phyloP scores from a whole-genome alignment of 129 eudicot genomes.

The Arctium minus region DNA sequence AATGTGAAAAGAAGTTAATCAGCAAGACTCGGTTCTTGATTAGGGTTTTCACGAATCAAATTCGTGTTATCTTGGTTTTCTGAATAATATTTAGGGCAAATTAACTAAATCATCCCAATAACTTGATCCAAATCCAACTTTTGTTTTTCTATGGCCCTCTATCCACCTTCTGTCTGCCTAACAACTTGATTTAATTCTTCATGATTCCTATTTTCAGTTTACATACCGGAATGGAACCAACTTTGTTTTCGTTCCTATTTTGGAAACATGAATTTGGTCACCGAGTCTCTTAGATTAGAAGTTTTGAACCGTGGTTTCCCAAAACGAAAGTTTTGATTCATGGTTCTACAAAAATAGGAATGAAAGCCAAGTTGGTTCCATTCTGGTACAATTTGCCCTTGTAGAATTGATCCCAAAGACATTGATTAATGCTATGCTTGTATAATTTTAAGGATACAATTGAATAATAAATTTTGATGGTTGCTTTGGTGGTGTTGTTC shows the following conservation, averaged over 20 bases:
- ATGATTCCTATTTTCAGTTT: neutral
- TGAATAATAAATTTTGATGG: neutral
- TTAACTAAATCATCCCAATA: neutral
- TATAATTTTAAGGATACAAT: neutral
- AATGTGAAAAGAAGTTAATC: neutral
- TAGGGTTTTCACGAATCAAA: constrained; percentile 13
- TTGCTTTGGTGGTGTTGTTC: neutral
- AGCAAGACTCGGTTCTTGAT: neutral
- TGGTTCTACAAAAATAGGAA: neutral
- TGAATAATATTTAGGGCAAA: neutral
- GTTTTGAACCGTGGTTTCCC: neutral
- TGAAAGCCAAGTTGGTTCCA: neutral
- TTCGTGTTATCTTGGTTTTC: neutral
- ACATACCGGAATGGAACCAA: neutral
- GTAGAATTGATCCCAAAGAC: neutral
- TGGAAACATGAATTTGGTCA: neutral
- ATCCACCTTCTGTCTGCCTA: neutral
- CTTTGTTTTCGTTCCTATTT: neutral
- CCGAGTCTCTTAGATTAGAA: neutral
- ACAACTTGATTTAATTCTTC: neutral
- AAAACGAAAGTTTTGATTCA: neutral
- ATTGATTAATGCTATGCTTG: neutral
- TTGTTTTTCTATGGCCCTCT: neutral
- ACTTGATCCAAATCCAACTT: neutral
- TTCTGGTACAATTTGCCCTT: neutral